These are phyloP conservation scores for Hysterangium stoloniferum DNA, from an alignment of 768 basidiomycete species.

Conservation along the genomic window DNA sequence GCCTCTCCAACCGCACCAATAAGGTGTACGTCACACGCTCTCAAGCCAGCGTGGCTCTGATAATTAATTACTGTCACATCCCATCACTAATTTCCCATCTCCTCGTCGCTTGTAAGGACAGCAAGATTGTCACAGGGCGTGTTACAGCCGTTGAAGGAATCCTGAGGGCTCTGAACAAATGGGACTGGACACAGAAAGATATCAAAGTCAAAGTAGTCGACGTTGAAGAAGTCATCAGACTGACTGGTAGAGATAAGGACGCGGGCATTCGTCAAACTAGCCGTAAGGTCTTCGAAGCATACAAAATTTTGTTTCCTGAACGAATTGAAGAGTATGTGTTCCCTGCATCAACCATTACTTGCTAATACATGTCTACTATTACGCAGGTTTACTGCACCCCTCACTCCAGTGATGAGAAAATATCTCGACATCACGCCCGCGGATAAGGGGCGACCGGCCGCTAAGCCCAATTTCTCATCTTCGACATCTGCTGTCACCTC, in stretches of 20 bases:
- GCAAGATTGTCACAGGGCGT: conserved; percentile 56
- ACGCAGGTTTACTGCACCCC: conserved; percentile 59
- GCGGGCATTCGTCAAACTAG: conserved; percentile 66
- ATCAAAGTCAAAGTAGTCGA: conserved; percentile 56
- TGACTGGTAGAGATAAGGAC: conserved; percentile 62
- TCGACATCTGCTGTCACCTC: conserved; percentile 3
- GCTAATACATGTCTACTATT: conserved; percentile 9
- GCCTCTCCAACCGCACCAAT: conserved; percentile 65
- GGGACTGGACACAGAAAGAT: conserved; percentile 74
- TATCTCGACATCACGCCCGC: conserved; percentile 49
- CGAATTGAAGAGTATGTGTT: conserved; percentile 57
- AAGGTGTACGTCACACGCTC: conserved; percentile 70
- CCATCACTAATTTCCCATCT: conserved; percentile 57
- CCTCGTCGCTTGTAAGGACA: conserved; percentile 48
- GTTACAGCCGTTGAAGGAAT: conserved; percentile 59
- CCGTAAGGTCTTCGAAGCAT: conserved; percentile 68
- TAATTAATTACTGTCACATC: conserved; percentile 63
- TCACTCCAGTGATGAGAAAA: conserved; percentile 70
- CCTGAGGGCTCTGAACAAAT: conserved; percentile 59
- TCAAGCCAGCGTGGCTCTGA: conserved; percentile 45
- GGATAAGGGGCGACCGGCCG: background rate
- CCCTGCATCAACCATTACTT: conserved; percentile 2
- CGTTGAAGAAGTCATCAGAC: conserved; percentile 62
- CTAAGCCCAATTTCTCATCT: background rate
- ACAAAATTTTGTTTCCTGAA: conserved; percentile 59